Percentiles rank a stretch among this genome's conserved stretches.
Conservation (phyloP, 306 rosid species). For the Urtica urens region DNA sequence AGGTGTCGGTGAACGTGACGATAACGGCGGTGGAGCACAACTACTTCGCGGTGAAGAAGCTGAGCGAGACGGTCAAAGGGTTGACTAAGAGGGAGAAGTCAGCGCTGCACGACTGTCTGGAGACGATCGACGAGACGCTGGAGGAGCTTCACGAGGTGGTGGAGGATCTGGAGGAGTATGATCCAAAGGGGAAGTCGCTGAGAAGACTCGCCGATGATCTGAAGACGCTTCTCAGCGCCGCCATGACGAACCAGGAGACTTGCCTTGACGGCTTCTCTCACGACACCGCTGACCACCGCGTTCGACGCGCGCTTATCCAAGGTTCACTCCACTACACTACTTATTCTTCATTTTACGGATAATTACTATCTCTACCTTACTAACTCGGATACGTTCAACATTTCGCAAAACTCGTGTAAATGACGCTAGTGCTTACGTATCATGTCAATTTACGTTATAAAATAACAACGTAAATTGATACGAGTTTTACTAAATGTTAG, state of each 20-base stretch:
- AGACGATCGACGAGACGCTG: constrained; percentile 48
- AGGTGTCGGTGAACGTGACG: constrained; percentile 34
- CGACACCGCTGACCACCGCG: constrained; percentile 30
- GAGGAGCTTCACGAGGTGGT: constrained; percentile 41
- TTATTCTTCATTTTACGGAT: too few species aligned
- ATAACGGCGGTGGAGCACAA: constrained; percentile 33
- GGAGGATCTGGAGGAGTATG: constrained; percentile 27
- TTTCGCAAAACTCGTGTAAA: too few species aligned
- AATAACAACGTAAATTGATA: too few species aligned
- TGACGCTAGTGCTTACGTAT: too few species aligned
- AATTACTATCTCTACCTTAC: too few species aligned
- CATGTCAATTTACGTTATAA: too few species aligned
- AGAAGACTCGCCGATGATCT: constrained; percentile 57
- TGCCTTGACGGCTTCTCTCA: constrained; percentile 84
- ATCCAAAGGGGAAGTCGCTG: constrained; percentile 39
- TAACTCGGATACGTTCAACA: too few species aligned
- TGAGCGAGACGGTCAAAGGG: constrained; percentile 18
- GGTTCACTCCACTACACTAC: too few species aligned
- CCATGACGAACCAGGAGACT: constrained; percentile 72
- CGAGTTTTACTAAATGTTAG: too few species aligned
- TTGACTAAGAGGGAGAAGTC: constrained; percentile 38
- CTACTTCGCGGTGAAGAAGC: constrained; percentile 29
- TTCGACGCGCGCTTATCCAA: constrained; percentile 26
- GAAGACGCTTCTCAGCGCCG: constrained; percentile 53
- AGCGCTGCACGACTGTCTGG: constrained; percentile 66